phyloP scores from a whole-genome alignment of 2,329 filamentous ascomycete genomes.

The Tolypocladium pustulatum region DNA sequence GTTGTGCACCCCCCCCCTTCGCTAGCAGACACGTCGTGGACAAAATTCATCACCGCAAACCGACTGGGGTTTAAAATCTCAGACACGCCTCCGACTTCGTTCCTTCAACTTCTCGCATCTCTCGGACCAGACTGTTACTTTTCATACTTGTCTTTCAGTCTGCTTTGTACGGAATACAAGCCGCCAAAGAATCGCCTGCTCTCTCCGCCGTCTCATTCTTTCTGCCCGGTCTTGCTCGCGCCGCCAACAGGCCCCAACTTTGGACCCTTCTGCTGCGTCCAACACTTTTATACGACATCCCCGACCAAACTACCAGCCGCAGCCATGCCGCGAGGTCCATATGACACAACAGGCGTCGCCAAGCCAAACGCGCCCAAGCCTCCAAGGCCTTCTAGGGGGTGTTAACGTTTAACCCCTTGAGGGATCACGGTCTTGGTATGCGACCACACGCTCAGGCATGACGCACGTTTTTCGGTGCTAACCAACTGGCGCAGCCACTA shows the following conservation, averaged over 20 bases:
- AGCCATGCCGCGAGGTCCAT: slow-evolving; percentile 24
- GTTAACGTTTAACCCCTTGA: background rate
- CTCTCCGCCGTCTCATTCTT: background rate
- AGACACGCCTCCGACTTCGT: slow-evolving; percentile 6
- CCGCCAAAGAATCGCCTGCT: background rate
- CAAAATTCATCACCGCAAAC: slow-evolving; percentile 1
- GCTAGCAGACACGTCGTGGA: background rate
- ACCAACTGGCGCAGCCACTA: background rate
- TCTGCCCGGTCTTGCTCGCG: background rate
- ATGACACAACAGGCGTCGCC: slow-evolving; percentile 25
- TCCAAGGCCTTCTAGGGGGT: slow-evolving; percentile 14
- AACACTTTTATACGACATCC: background rate
- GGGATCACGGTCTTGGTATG: background rate
- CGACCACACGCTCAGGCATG: background rate
- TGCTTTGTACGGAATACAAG: background rate
- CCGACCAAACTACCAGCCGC: background rate
- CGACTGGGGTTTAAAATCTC: slow-evolving; percentile 8
- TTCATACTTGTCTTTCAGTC: background rate
- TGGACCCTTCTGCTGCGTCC: background rate
- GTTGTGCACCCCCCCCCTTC: slow-evolving; percentile 4
- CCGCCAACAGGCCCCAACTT: background rate
- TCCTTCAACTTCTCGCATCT: slow-evolving; percentile 1
- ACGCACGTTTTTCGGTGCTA: background rate
- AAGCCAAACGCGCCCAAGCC: slow-evolving; percentile 25
- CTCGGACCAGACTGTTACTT: background rate